Evolutionary conservation across 306 rosid species (phyloP), one percentile per base, ranked within the genome.

Genomic region (Medicago ruthenica): DNA sequence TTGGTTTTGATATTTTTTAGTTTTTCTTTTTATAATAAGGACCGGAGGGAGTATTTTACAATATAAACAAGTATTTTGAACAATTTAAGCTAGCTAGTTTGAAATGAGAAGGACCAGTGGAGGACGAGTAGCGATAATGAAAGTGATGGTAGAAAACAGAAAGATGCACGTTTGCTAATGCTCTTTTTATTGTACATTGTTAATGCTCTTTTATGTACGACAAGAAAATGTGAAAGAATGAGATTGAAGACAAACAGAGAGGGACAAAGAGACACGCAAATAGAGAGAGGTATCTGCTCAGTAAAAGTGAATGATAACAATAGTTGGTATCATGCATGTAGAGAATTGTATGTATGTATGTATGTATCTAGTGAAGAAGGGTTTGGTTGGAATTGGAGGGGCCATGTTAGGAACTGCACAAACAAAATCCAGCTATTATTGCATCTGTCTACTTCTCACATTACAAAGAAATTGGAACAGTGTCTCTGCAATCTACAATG

Each of bases 391-490:
- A 59, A 76, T 47, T 65, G 77, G 81, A 88, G 89, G 88, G 88
- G 60, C 81, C 88, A 84, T 81, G 87, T 76, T 80, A 79, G 80
- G 81, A 74, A 70, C 73, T 85, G 89, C 79, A 76, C 86, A 84
- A 87, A 78, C 86, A 88, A 83, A 86, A 88, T 87, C 79, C 83
- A 81, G 81, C 87, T 74, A 92, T 86, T 83, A 91, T 87, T 86
- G 83, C 86, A 54, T 76, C 78, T 89, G 89, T 93, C 90, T 79
- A 73, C 89, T 85, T 89, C 87, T 89, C 75, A 81, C 74, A 75
- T 79, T 86, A 86, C 90, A 83, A 81, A 79, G 9, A 8, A 9
- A 15, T 70, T 83, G 69, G 44, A 66, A 73, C 92, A 70, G 82
- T 74, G 82, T 73, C 72, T 74, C 90, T 79, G 79, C 82, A 63